Conservation (phyloP, 78 protist species). For the Dictyostelium brefeldianum region DNA sequence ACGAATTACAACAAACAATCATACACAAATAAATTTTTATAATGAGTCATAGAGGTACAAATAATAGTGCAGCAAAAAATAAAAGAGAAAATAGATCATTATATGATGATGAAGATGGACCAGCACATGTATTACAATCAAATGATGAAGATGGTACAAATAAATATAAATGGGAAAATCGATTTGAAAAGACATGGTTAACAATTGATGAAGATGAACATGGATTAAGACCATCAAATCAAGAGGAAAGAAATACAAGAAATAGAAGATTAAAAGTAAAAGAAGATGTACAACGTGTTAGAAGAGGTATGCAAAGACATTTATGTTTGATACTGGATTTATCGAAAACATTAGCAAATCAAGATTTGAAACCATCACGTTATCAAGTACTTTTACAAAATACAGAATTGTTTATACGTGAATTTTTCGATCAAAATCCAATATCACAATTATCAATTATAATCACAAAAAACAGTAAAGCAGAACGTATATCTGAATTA, state of each 20-base stretch:
- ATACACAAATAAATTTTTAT: not conserved
- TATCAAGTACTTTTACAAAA: constrained; percentile 15
- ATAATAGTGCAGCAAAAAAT: constrained; percentile 3
- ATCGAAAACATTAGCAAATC: constrained; percentile 31
- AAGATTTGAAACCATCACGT: constrained; percentile 86
- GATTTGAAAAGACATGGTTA: constrained; percentile 61
- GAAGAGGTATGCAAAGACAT: constrained; percentile 90
- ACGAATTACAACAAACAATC: not conserved
- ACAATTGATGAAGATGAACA: constrained; percentile 70
- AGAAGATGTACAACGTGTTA: constrained; percentile 43
- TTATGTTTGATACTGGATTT: constrained; percentile 84
- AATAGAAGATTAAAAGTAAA: constrained; percentile 18
- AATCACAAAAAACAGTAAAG: constrained; percentile 73
- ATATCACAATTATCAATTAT: constrained; percentile 89
- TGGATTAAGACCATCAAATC: constrained; percentile 23
- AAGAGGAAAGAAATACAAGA: constrained; percentile 35
- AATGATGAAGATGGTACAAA: constrained; percentile 55
- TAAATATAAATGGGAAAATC: constrained; percentile 77
- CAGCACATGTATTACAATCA: constrained; percentile 46
- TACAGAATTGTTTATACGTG: constrained; percentile 72
- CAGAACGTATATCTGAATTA: constrained; percentile 85
- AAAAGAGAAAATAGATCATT: constrained; percentile 21
- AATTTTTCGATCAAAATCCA: constrained; percentile 94
- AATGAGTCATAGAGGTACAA: not conserved
- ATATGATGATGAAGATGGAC: constrained; percentile 45